A percentile compares a stretch with the other conserved stretches of the same genome.
Conservation (phyloP, 805 yeast species). For the Monosporozyma siamensis region DNA sequence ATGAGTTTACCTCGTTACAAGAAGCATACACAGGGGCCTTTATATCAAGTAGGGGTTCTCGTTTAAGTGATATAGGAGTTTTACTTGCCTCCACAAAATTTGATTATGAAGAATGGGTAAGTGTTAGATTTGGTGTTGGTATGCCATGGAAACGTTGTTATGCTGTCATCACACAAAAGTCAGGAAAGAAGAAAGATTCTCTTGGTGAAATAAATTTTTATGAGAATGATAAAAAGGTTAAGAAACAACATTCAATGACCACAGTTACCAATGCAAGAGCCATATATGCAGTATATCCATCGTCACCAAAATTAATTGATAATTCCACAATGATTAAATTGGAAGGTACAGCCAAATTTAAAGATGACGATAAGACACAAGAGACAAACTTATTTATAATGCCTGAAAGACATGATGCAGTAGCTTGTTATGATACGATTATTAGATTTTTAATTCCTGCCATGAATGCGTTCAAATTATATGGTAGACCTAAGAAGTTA, state of each 20-base stretch:
- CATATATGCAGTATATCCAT: constrained; percentile 89
- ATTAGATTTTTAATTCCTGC: constrained; percentile 60
- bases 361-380: constrained; percentile 40
- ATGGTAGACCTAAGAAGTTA: constrained; percentile 64
- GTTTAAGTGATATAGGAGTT: constrained; percentile 77
- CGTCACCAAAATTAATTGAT: constrained; percentile 70
- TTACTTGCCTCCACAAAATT: constrained; percentile 77
- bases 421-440: constrained; percentile 62
- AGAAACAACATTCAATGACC: constrained; percentile 70
- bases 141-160: constrained; percentile 96
- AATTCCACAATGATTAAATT: constrained; percentile 80
- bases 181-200: constrained; percentile 32
- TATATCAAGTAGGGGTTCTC: constrained; percentile 81
- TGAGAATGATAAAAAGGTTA: constrained; percentile 66
- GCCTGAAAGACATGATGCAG: constrained; percentile 68
- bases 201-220: constrained; percentile 71
- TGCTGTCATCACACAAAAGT: constrained; percentile 75
- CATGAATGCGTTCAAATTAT: constrained; percentile 58
- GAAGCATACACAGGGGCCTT: constrained; percentile 96
- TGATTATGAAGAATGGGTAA: constrained; percentile 87
- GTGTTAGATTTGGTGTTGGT: constrained; percentile 91
- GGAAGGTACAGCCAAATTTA: constrained; percentile 69
- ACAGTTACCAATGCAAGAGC: constrained; percentile 59
- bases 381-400: constrained; percentile 44
- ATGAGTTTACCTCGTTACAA: constrained; percentile 75